Evolutionary conservation across 331 rosid genomes (phyloP), one percentile per base, ranked within the genome.

Genomic region (Stylosanthes scabra): DNA sequence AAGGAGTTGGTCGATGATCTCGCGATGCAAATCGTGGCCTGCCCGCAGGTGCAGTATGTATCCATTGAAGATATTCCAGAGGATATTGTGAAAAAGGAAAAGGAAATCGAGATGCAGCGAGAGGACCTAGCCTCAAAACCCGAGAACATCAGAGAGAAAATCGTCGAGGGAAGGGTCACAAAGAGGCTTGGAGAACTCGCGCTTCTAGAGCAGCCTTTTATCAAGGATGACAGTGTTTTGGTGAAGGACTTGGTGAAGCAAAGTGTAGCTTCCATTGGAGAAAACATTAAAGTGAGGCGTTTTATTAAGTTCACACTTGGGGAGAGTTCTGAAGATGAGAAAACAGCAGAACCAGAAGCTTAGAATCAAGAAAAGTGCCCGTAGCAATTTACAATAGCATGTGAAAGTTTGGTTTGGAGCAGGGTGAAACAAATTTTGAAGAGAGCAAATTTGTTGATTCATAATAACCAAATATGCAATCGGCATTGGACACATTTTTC

Each of bases 101-200:
- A 89, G 69, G 99, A 87, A 70, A 72, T 88, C 11, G 99, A 95
- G 83, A 76, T 86, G 97, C 99, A 95, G 75, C 86, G 98, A 71
- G 99, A 95, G 55, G 99, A 92, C 87, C 87, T 92, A 66, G 72
- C 67, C 29, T 88, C 88, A 1, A 93, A 95, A 82, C 99, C 98
- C 0, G 97, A 90, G 88, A 92, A 87, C 80, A 95, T 95, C n/a
- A 87, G 98, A 65, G 99, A 90, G 79, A 90, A 34, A 82, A 95
- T 95, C n/a, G 99, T 95, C 31, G 99, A 92, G 58, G 99, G 98
- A 70, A 85, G 99, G 83, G 60, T 95, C 68, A 84, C 98, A 52
- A 95, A 95, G 89, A 92, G 97, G 86, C 91, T 95, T 16, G 98
- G 98, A 47, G 98, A 95, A 77, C 91, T 92, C 77, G 96, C 86